A percentile compares a stretch with the other conserved stretches of the same genome.
Conservation (phyloP, 148 eudicot genomes). For the Arctostaphylos glauca region DNA sequence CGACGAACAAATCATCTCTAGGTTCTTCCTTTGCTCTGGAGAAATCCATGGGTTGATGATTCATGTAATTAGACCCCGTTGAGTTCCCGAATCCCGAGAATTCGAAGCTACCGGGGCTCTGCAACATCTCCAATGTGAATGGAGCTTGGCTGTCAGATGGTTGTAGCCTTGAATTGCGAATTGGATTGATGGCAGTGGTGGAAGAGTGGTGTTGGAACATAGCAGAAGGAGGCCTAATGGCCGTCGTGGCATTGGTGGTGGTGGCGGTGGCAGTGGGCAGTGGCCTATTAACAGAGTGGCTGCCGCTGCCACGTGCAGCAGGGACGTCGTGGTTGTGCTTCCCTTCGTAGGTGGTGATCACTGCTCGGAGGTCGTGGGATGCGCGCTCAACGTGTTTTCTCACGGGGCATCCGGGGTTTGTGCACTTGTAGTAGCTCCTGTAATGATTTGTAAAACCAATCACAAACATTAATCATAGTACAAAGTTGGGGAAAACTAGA, state of each 20-base stretch:
- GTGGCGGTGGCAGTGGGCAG: neutral
- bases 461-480: too few species aligned
- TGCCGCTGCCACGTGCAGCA: slow-evolving; percentile 60
- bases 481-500: too few species aligned
- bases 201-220: slow-evolving; percentile 20
- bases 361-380: slow-evolving; percentile 59
- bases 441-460: neutral
- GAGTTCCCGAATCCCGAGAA: slow-evolving; percentile 40
- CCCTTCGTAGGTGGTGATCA: slow-evolving; percentile 81
- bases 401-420: slow-evolving; percentile 53
- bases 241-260: slow-evolving; percentile 19
- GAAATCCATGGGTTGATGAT: slow-evolving; percentile 25
- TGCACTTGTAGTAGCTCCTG: slow-evolving; percentile 89
- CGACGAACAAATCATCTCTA: slow-evolving; percentile 53
- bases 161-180: slow-evolving; percentile 22
- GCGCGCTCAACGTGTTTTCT: slow-evolving; percentile 82
- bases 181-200: slow-evolving; percentile 18
- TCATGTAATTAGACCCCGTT: slow-evolving; percentile 17
- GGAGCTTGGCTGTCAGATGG: slow-evolving; percentile 40
- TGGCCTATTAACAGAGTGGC: slow-evolving; percentile 32
- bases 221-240: slow-evolving; percentile 59
- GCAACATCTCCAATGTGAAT: slow-evolving; percentile 55
- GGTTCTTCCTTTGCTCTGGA: slow-evolving; percentile 64
- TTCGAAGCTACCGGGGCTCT: slow-evolving; percentile 43
- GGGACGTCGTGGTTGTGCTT: slow-evolving; percentile 85